These are phyloP conservation scores for Cyclotella atomus DNA, from an alignment of 108 stramenopile genomes.

Conservation along the genomic window DNA sequence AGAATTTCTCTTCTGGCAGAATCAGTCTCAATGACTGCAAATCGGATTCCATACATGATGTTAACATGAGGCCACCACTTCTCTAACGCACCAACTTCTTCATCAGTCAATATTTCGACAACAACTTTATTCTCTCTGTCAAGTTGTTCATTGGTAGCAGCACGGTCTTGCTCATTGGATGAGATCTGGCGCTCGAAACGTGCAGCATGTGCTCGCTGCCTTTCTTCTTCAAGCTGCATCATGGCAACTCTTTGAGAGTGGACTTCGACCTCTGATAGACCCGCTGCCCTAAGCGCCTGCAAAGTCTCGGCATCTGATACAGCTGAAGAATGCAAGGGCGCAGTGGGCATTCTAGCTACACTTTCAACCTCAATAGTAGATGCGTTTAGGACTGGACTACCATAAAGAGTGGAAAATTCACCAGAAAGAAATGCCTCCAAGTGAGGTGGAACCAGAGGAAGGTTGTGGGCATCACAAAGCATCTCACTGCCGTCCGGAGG, in stretches of 20 bases:
- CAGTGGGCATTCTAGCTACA: constrained; percentile 37
- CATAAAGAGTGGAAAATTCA: constrained; percentile 59
- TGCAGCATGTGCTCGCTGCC: constrained; percentile 19
- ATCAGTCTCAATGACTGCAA: constrained; percentile 45
- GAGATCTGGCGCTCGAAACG: background rate
- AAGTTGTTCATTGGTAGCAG: constrained; percentile 56
- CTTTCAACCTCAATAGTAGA: background rate
- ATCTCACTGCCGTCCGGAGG: constrained; percentile 76
- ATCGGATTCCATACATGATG: constrained; percentile 46
- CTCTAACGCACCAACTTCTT: constrained; percentile 72
- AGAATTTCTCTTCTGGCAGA: constrained; percentile 32
- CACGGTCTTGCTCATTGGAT: constrained; percentile 29
- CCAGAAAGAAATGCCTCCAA: constrained; percentile 74
- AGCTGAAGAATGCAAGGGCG: constrained; percentile 16
- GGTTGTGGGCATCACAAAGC: constrained; percentile 78
- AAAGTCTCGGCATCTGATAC: constrained; percentile 46
- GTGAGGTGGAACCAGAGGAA: constrained; percentile 82
- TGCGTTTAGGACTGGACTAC: constrained; percentile 15
- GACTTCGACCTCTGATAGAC: constrained; percentile 61
- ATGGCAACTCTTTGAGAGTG: constrained; percentile 69
- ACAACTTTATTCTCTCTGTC: constrained; percentile 84
- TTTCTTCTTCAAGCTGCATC: constrained; percentile 57
- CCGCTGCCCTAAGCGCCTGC: constrained; percentile 65
- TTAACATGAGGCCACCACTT: constrained; percentile 62
- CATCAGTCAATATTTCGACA: constrained; percentile 79